Conservation (phyloP, 169 alveolate genomes). For the Amoebophrya sp. region DNA sequence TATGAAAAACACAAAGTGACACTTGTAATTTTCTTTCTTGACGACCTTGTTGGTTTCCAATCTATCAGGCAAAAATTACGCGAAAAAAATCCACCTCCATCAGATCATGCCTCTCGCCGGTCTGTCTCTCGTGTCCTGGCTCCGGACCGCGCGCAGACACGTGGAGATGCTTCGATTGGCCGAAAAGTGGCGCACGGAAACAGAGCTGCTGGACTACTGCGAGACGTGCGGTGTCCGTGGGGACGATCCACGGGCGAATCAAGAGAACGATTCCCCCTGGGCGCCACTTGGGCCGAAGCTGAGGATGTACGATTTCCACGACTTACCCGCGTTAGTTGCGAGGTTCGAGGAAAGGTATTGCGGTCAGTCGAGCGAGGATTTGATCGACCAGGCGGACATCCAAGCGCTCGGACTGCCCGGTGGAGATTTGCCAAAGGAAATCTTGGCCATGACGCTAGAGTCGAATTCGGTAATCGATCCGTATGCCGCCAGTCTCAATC, state of each 20-base stretch:
- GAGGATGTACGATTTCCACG: constrained; percentile 1
- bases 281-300: constrained; percentile 6
- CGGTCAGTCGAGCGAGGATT: background rate
- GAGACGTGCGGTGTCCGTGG: background rate
- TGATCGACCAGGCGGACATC: constrained; percentile 16
- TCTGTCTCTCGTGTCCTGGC: background rate
- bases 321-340: background rate
- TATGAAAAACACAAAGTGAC: too few species aligned
- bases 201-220: background rate
- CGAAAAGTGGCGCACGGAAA: background rate
- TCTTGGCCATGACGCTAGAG: background rate
- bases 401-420: background rate
- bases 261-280: background rate
- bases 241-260: background rate
- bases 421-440: background rate
- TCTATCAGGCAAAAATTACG: too few species aligned
- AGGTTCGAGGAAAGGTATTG: background rate
- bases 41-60: too few species aligned
- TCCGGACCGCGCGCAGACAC: background rate
- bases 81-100: too few species aligned
- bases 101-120: background rate
- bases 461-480: background rate
- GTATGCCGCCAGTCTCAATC: background rate
- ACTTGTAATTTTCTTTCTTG: too few species aligned
- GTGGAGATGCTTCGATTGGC: background rate